These are phyloP conservation scores for Capsicum baccatum DNA, from an alignment of 257 asterid genomes.

Conservation along the genomic window DNA sequence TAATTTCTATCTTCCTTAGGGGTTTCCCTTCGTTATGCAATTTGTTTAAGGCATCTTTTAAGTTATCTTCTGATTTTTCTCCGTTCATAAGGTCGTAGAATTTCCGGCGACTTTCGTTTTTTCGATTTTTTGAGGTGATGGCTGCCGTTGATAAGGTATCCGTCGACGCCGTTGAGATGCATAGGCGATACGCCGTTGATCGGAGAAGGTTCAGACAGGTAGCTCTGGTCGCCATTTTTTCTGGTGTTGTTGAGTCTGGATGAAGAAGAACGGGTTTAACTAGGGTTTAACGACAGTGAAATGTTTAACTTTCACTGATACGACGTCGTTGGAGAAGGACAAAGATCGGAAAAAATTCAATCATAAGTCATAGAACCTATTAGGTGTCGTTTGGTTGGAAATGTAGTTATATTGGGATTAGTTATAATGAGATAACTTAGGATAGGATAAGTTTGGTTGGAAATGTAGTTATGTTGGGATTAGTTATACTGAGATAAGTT, in stretches of 20 bases:
- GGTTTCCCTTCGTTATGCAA: conserved; percentile 45
- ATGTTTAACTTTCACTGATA: background rate
- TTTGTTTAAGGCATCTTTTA: conserved; percentile 45
- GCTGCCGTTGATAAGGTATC: conserved; percentile 32
- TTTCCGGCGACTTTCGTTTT: conserved; percentile 36
- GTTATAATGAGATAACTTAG: no score
- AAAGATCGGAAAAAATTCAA: background rate
- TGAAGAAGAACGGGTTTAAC: conserved; percentile 18
- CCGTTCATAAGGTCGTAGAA: conserved; percentile 36
- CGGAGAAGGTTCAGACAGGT: conserved; percentile 27
- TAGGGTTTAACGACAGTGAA: conserved; percentile 6
- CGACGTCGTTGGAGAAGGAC: background rate
- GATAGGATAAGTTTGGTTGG: no score
- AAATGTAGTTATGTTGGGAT: no score
- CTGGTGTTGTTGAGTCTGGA: background rate
- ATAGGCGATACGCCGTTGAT: background rate
- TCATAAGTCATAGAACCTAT: background rate
- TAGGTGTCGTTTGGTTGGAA: no score
- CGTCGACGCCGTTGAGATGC: conserved; percentile 13
- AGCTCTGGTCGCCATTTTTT: conserved; percentile 24
- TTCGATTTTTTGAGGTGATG: conserved; percentile 28
- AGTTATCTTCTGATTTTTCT: conserved; percentile 37
- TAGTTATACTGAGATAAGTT: no score
- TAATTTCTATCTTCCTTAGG: conserved; percentile 36
- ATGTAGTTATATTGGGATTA: no score